Base-by-base conservation (phyloP, 148 eudicot genomes). In the Diospyros kaki region DNA sequence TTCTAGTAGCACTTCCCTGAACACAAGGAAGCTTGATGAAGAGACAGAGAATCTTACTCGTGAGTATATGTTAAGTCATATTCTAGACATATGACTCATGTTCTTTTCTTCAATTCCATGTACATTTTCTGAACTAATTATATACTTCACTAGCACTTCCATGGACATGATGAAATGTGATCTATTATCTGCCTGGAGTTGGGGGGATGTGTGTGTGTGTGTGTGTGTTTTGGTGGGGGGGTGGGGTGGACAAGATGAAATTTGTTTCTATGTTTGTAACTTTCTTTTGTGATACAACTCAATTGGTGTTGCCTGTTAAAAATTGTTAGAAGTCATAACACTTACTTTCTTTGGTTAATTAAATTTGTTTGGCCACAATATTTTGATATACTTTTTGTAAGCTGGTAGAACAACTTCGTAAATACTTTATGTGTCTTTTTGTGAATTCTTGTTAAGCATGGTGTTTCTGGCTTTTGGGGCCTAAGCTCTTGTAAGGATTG, bases 1-100 rank as follows among this genome's bases (percentile, higher is more conserved):
- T 69, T 87, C 93, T 43, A 92, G 91, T 59, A 73, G 95, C 71
- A 90, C 97, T 46, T 51, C 97, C 41, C 73, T 92, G 81, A 92
- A 92, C 81, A 92, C 93, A 18, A 80, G 95, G 77, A 92, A 92
- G 79, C 89, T 92, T 72, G 97, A 92, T 83, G 97, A 92, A 11
- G 97, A 92, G 80, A 90, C 94, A 13, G 97, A 92, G 66, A 90
- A 89, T 70, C 86, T 92, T 54, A 75, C 90, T 67, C 94, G 94
- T 92, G 70, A 89, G 94, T 91, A 60, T 10, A 71, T 66, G 11
- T 64, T 17, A 51, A 55, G 28, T 28, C 28, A 28, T 28, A 28
- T 28, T 43, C 8, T 51, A 43, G 73, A 9, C 28, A 5, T 40
- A 0, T 15, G 61, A 15, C 65, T 13, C 60, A 17, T 38, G 62